Base-by-base conservation (phyloP, 257 asterid genomes). In the Apocynum venetum region DNA sequence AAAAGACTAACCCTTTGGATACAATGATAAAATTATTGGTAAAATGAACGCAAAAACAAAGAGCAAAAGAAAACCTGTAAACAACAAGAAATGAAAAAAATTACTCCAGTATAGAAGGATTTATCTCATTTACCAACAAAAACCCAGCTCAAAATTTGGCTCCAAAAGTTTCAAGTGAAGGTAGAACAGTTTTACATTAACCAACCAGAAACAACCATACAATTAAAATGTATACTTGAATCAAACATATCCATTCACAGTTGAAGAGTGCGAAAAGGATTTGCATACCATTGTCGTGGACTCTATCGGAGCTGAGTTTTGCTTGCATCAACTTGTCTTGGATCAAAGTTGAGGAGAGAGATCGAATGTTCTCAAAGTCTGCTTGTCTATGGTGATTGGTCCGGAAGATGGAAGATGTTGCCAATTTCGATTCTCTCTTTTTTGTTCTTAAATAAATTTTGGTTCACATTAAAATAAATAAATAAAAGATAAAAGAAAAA, bases 281-380 rank as follows among this genome's bases (percentile, higher is more conserved):
- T 52, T 2, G 14, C 47, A 19, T 79, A 79, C 82, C 82, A 79
- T 79, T 20, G 56, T n/a, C 35, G 51, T 19, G 63, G 53, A 55
- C 69, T 19, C 14, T 52, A 79, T 64, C 35, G 19, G 40, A 63
- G 71, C 43, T 31, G 79, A 19, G 9, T 73, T 73, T 6, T 3
- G 44, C 55, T 43, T 15, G 63, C 56, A 64, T 73, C 79, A 44
- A 53, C 25, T 6, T 63, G 38, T 35, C 11, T 43, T 3, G 74
- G 41, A 66, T 14, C 15, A 8, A 8, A 57, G 44, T 31, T n/a
- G 49, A 40, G 9, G 31, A 17, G 14, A 20, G 35, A 2, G 35
- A 57, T 25, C 38, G 72, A 51, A 76, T 43, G 6, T 67, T 53
- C 67, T 17, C 51, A 9, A 19, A 55, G 17, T 11, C 67, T 17